These are phyloP conservation scores for Hordeum marinum DNA, from an alignment of 176 grass and related monocot genomes.

Conservation along the genomic window DNA sequence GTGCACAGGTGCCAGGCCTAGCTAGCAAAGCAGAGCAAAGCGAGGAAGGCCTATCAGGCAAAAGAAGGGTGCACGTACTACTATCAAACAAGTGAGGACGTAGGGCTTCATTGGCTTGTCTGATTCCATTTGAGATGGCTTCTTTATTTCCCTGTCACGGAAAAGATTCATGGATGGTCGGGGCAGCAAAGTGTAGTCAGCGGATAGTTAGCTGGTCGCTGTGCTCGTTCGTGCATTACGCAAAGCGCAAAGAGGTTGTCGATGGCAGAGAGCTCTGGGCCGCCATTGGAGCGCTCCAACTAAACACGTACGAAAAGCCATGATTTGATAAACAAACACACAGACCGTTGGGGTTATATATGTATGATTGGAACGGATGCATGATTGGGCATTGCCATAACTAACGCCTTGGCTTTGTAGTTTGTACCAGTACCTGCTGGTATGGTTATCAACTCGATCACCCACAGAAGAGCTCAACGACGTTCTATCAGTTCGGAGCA, in stretches of 20 bases:
- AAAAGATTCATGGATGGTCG: slow-evolving; percentile 20
- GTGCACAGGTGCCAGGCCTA: slow-evolving; percentile 6
- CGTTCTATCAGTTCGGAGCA: neutral
- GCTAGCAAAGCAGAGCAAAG: slow-evolving; percentile 8
- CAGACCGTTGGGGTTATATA: neutral
- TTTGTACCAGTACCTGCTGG: neutral
- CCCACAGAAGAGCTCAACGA: neutral
- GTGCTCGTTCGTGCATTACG: neutral
- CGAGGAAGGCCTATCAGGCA: neutral
- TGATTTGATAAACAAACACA: neutral
- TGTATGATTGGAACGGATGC: neutral
- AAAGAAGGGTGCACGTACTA: slow-evolving; percentile 16
- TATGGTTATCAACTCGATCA: neutral
- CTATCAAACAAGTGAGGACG: neutral
- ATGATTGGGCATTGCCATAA: neutral
- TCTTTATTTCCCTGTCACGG: slow-evolving; percentile 34
- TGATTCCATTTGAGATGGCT: slow-evolving; percentile 21
- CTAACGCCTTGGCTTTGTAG: slow-evolving; percentile 1
- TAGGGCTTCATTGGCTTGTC: neutral
- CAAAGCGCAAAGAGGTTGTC: slow-evolving; percentile 4
- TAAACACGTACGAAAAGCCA: neutral
- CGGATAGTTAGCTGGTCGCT: neutral
- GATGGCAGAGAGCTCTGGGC: neutral
- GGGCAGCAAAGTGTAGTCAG: neutral
- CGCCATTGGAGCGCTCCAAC: neutral